A percentile compares a stretch with the other conserved stretches of the same genome.
Evolutionary conservation across 2,329 filamentous ascomycete genomes (phyloP).

Genomic region (Xylaria sp.): DNA sequence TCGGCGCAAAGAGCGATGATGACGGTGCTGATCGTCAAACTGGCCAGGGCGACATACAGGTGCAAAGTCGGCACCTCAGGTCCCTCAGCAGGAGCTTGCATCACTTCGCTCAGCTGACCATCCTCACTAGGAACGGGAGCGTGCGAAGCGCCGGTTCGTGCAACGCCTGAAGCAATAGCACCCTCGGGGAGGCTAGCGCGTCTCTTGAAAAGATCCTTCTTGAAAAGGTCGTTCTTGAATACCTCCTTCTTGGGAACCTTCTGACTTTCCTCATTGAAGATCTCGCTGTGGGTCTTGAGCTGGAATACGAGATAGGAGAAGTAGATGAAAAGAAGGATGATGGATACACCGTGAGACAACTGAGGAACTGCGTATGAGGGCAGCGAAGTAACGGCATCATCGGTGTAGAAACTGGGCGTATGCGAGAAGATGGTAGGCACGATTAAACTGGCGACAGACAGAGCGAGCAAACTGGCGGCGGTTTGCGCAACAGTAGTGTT

Average conservation of each 20-base stretch:
- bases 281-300: slow-evolving; percentile 72
- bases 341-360: slow-evolving; percentile 65
- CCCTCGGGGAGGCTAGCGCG: slow-evolving; percentile 17
- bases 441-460: slow-evolving; percentile 76
- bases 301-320: slow-evolving; percentile 83
- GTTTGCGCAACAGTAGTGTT: slow-evolving; percentile 91
- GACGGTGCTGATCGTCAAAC: slow-evolving; percentile 67
- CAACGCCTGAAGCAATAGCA: slow-evolving; percentile 25
- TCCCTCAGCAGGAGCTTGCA: slow-evolving; percentile 53
- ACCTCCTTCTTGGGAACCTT: slow-evolving; percentile 50
- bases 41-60: slow-evolving; percentile 64
- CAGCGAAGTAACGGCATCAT: slow-evolving; percentile 33
- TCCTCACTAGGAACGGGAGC: slow-evolving; percentile 29
- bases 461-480: slow-evolving; percentile 70
- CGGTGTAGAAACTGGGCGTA: slow-evolving; percentile 37
- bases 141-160: slow-evolving; percentile 16
- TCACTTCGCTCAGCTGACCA: slow-evolving; percentile 41
- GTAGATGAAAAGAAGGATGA: slow-evolving; percentile 83
- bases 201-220: slow-evolving; percentile 20
- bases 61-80: slow-evolving; percentile 70
- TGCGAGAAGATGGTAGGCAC: slow-evolving; percentile 83
- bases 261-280: slow-evolving; percentile 75
- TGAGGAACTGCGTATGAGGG: slow-evolving; percentile 57
- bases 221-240: slow-evolving; percentile 22
- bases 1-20: slow-evolving; percentile 78